Base-by-base conservation (phyloP, 2,329 filamentous ascomycete genomes). In the Pseudocercospora musae region DNA sequence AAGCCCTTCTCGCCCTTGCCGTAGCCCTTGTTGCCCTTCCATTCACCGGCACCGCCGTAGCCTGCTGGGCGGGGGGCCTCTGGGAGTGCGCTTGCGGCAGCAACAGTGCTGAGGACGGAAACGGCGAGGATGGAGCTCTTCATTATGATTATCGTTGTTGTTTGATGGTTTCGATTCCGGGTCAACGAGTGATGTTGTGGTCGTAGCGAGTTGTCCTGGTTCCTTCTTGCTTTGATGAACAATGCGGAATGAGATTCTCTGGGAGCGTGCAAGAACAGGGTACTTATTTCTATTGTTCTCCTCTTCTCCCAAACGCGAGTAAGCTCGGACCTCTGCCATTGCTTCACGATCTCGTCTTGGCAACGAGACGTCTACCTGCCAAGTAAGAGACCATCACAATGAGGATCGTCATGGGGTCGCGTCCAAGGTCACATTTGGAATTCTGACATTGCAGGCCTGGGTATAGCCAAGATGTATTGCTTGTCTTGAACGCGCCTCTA, bases 111-210 rank as follows among this genome's bases (percentile, higher is more conserved):
- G 49, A 66, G 57, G 50, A 64, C 52, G 46, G 64, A 60, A 33
- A 65, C 57, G 48, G 59, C 62, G 58, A 65, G 56, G 52, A 64
- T 50, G 21, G 62, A 66, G 59, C 53, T 55, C 65, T 67, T 69
- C 67, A 67, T 69, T 60, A 59, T 67, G 66, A 63, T 58, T 54
- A 54, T 58, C 44, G 29, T 52, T 60, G 29, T 56, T 40, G 25
- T 13, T 50, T 57, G 46, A 53, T 58, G 18, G 42, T 56, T 13
- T 21, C 33, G 58, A 31, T 56, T 23, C 5, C 9, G 37, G 1
- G 44, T 52, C 23, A 60, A 63, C 46, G 61, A 60, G 44, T 50
- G 55, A 42, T 9, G 29, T 29, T 42, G 15, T 40, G 37, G 13
- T 56, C 29, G 55, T 59, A 58, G 57, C 40, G 42, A 52, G n/a